phyloP scores from a whole-genome alignment of 2,329 filamentous ascomycete species.

The Cryphonectria naterciae region DNA sequence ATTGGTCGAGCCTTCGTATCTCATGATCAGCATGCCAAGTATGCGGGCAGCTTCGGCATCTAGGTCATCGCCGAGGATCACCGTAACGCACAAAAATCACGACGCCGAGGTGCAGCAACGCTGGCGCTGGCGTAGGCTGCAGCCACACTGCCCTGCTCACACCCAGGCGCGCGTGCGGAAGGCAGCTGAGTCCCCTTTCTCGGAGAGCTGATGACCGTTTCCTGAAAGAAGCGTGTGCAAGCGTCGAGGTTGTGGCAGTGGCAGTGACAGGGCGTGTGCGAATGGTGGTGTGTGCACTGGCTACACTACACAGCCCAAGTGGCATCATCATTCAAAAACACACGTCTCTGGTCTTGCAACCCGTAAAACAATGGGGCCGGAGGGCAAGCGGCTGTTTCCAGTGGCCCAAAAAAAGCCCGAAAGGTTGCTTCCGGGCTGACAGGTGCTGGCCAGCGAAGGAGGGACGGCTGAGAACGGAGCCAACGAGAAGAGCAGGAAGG shows the following conservation, averaged over 20 bases:
- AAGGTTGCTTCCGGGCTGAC: background rate
- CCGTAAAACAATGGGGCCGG: background rate
- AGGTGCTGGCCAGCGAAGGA: background rate
- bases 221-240: background rate
- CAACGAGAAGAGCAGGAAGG: background rate
- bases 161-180: background rate
- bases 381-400: background rate
- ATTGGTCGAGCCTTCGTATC: background rate
- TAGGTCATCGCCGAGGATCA: background rate
- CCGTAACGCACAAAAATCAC: background rate
- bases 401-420: background rate
- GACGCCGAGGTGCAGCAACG: background rate
- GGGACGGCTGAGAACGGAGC: background rate
- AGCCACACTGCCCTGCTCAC: background rate
- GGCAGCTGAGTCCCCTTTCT: background rate
- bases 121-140: background rate
- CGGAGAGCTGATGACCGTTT: slow-evolving; percentile 14
- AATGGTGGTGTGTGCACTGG: background rate
- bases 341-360: background rate
- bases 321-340: background rate
- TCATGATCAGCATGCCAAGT: slow-evolving; percentile 6
- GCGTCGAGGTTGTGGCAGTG: background rate
- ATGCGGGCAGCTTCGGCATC: background rate
- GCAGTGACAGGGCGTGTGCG: background rate
- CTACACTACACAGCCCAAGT: background rate